phyloP scores from a whole-genome alignment of 495 filamentous ascomycete species.

The Tuber brumale region DNA sequence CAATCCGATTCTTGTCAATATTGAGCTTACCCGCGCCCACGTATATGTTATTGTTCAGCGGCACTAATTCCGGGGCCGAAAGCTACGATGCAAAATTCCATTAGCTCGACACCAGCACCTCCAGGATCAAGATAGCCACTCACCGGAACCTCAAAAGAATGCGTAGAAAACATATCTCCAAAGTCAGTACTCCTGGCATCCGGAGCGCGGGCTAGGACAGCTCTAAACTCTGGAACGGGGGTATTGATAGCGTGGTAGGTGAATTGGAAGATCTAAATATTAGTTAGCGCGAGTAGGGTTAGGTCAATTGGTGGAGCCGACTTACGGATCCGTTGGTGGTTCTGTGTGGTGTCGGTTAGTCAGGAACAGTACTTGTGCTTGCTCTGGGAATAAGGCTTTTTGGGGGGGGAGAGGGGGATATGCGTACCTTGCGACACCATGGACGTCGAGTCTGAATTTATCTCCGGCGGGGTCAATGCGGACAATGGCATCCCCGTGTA shows the following conservation, averaged over 20 bases:
- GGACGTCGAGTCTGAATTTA: neutral
- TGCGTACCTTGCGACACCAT: neutral
- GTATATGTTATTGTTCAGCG: neutral
- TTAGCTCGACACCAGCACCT: neutral
- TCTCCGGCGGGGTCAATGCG: neutral
- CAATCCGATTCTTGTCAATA: neutral
- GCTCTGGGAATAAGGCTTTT: neutral
- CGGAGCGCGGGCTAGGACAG: neutral
- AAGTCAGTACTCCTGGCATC: neutral
- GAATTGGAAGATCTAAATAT: neutral
- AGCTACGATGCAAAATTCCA: neutral
- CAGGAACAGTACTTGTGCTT: too few species aligned
- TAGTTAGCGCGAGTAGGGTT: neutral
- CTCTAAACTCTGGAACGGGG: neutral
- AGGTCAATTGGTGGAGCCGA: neutral
- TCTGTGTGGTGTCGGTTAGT: neutral
- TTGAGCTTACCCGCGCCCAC: neutral
- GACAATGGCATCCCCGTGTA: neutral
- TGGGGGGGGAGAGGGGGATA: neutral
- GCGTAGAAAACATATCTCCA: neutral
- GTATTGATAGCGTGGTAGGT: neutral
- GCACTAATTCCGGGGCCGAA: neutral
- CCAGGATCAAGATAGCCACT: neutral
- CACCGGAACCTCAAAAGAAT: neutral
- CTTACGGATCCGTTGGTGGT: neutral